These are phyloP conservation scores for Fusarium denticulatum DNA, from an alignment of 2,329 filamentous ascomycete species.

Conservation along the genomic window DNA sequence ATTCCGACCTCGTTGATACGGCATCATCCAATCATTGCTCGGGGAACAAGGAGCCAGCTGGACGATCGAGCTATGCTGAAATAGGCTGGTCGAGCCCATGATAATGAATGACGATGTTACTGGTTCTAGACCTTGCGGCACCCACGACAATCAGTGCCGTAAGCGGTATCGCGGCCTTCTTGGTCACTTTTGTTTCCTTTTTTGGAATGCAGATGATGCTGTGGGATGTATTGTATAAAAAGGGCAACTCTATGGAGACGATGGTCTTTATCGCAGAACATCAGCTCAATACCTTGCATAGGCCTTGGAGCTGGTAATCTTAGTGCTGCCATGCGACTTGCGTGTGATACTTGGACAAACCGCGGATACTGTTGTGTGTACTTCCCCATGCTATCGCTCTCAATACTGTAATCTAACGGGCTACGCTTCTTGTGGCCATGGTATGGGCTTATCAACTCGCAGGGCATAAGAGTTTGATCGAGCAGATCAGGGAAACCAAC, in stretches of 20 bases:
- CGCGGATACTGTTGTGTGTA: too few relatives aligned
- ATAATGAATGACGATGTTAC: neutral
- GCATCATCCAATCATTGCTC: neutral
- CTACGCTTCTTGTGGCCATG: too few relatives aligned
- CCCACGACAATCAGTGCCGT: neutral
- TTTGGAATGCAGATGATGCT: neutral
- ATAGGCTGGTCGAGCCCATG: neutral
- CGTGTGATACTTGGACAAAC: too few relatives aligned
- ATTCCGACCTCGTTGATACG: neutral
- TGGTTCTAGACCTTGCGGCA: neutral
- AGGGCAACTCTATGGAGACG: neutral
- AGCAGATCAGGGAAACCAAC: too few relatives aligned
- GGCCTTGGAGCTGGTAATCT: neutral
- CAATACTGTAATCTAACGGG: too few relatives aligned
- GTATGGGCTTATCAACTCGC: neutral
- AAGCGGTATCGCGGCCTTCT: neutral
- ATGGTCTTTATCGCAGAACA: accelerated
- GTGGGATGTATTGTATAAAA: neutral
- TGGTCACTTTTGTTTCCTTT: neutral
- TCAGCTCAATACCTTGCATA: neutral
- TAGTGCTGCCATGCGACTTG: neutral
- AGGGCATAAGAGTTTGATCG: accelerated
- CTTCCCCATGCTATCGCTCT: too few relatives aligned
- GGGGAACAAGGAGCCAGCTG: accelerated
- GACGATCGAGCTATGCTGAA: neutral